phyloP scores from a whole-genome alignment of 169 alveolate genomes.

The Plasmodium fragile region DNA sequence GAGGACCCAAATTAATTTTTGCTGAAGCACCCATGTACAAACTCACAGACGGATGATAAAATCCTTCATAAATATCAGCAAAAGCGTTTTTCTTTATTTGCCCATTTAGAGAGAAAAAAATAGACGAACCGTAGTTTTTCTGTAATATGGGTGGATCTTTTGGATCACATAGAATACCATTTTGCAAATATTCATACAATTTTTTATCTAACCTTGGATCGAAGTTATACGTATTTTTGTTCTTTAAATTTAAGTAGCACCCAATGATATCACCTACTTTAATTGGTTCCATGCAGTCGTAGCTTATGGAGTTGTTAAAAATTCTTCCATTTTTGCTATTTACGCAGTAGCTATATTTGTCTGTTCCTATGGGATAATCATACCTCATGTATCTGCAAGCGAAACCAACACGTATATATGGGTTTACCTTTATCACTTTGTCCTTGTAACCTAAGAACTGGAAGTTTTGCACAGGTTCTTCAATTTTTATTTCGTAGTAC shows the following conservation, averaged over 20 bases:
- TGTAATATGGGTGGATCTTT: slow-evolving; percentile 81
- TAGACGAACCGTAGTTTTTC: slow-evolving; percentile 82
- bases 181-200: slow-evolving; percentile 85
- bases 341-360: slow-evolving; percentile 77
- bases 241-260: slow-evolving; percentile 81
- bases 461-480: slow-evolving; percentile 55
- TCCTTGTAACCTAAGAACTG: slow-evolving; percentile 58
- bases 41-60: slow-evolving; percentile 89
- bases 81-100: slow-evolving; percentile 80
- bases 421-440: slow-evolving; percentile 24
- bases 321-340: slow-evolving; percentile 78
- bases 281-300: slow-evolving; percentile 74
- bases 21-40: slow-evolving; percentile 91
- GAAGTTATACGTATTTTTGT: slow-evolving; percentile 73
- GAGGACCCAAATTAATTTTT: slow-evolving; percentile 83
- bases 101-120: slow-evolving; percentile 88
- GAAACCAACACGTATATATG: slow-evolving; percentile 87
- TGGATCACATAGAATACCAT: slow-evolving; percentile 90
- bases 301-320: slow-evolving; percentile 77
- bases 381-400: slow-evolving; percentile 90
- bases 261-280: slow-evolving; percentile 83
- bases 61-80: slow-evolving; percentile 84
- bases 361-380: slow-evolving; percentile 87
- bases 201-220: slow-evolving; percentile 89
- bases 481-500: slow-evolving; percentile 83